phyloP scores from a whole-genome alignment of 148 eudicot species.

The Silene conica region DNA sequence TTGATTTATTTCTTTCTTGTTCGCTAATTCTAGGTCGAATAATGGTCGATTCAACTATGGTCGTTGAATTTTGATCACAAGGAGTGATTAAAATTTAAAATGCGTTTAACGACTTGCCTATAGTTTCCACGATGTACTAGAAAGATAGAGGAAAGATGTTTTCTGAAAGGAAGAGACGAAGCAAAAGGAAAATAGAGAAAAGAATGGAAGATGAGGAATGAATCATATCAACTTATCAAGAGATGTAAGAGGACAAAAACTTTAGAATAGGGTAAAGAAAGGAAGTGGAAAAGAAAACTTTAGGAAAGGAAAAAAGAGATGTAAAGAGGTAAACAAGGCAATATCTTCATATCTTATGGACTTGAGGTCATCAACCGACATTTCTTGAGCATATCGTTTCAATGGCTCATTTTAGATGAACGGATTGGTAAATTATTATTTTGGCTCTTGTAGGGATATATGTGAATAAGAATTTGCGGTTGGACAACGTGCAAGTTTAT shows the following conservation, averaged over 20 bases:
- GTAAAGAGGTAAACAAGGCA: neutral
- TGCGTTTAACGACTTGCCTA: neutral
- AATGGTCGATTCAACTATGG: too few relatives aligned
- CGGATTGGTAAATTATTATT: neutral
- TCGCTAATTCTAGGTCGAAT: too few relatives aligned
- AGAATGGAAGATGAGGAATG: neutral
- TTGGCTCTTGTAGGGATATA: slow-evolving; percentile 98
- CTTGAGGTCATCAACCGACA: neutral
- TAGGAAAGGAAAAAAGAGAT: neutral
- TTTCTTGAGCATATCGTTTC: neutral
- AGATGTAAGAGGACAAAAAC: neutral
- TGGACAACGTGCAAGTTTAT: slow-evolving; percentile 89
- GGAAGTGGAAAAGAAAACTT: neutral
- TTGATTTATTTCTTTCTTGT: neutral
- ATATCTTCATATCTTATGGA: neutral
- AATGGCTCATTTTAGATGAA: neutral
- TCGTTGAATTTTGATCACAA: too few relatives aligned
- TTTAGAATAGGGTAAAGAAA: neutral
- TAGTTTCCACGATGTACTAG: neutral
- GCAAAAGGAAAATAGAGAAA: neutral
- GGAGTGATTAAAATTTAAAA: too few relatives aligned
- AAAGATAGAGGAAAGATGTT: neutral
- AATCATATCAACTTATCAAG: neutral
- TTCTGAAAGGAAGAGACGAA: neutral
- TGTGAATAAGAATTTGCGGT: slow-evolving; percentile 84